phyloP scores from a whole-genome alignment of 225 moss, liverwort and hornwort species.

The Rhytidiadelphus loreus region DNA sequence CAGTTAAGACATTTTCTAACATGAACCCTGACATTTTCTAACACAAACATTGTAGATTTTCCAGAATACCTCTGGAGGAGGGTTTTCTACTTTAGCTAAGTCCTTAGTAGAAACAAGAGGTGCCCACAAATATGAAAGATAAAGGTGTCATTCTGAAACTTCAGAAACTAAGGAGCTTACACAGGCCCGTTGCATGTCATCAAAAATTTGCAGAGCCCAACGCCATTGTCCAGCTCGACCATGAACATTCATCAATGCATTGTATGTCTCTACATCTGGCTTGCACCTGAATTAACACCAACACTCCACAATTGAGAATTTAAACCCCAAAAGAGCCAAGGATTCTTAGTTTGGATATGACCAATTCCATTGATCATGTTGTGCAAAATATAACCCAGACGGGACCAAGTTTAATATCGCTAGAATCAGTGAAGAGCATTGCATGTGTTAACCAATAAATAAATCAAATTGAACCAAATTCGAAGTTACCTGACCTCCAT shows the following conservation, averaged over 20 bases:
- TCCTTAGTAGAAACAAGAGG: not conserved
- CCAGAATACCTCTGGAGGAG: not conserved
- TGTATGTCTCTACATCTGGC: constrained; percentile 92
- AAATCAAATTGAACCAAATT: not conserved
- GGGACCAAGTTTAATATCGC: not conserved
- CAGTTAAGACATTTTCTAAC: not conserved
- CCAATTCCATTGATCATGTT: not conserved
- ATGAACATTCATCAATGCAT: constrained; percentile 94
- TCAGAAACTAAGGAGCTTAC: constrained; percentile 22
- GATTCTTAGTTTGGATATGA: not conserved
- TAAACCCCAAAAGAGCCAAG: not conserved
- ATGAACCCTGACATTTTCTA: not conserved
- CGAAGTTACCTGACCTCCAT: constrained; percentile 73
- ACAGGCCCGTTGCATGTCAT: constrained; percentile 74
- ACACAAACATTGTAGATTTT: not conserved
- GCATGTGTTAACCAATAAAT: not conserved
- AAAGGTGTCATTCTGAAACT: not conserved
- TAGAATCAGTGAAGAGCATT: not conserved
- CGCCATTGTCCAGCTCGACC: constrained; percentile 89
- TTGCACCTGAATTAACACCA: constrained; percentile 54
- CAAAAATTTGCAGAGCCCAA: constrained; percentile 64
- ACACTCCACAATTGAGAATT: not conserved
- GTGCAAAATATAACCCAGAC: not conserved
- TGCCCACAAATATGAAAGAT: not conserved
- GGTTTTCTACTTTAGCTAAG: not conserved